Percentiles rank a stretch among this genome's conserved stretches.
Conservation (phyloP, 768 basidiomycete genomes). For the Trametes cubensis region DNA sequence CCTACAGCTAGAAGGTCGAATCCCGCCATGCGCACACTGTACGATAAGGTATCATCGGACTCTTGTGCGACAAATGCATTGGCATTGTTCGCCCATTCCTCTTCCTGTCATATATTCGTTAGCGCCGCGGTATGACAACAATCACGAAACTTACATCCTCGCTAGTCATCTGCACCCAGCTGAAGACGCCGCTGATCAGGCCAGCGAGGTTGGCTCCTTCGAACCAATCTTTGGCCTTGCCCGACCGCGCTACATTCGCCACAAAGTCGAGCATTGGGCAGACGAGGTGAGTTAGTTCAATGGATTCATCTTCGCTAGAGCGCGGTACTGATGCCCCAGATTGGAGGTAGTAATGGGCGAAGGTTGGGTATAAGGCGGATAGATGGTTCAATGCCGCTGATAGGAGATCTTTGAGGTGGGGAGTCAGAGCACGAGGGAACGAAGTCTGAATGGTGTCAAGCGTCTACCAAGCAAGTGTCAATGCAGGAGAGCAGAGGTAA, state of each 20-base stretch:
- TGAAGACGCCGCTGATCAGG: constrained; percentile 60
- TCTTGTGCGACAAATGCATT: constrained; percentile 95
- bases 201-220: constrained; percentile 49
- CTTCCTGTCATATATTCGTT: constrained; percentile 57
- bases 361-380: constrained; percentile 58
- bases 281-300: constrained; percentile 77
- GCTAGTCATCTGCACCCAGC: constrained; percentile 82
- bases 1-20: constrained; percentile 81
- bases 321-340: constrained; percentile 56
- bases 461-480: constrained; percentile 49
- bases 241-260: constrained; percentile 63
- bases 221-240: constrained; percentile 69
- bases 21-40: constrained; percentile 81
- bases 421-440: constrained; percentile 73
- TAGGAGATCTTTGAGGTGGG: constrained; percentile 65
- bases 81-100: constrained; percentile 85
- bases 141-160: constrained; percentile 67
- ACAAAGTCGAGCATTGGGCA: constrained; percentile 83
- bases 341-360: constrained; percentile 62
- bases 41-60: constrained; percentile 84
- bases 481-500: too few relatives aligned
- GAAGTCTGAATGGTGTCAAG: constrained; percentile 78
- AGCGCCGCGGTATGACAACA: not conserved
- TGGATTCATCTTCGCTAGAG: constrained; percentile 73
- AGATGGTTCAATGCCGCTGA: constrained; percentile 61